Percentiles rank a stretch among this genome's conserved stretches.
These are phyloP conservation scores for Ceratobasidium sp. DNA, from an alignment of 1,284 basidiomycete species.

Conservation along the genomic window DNA sequence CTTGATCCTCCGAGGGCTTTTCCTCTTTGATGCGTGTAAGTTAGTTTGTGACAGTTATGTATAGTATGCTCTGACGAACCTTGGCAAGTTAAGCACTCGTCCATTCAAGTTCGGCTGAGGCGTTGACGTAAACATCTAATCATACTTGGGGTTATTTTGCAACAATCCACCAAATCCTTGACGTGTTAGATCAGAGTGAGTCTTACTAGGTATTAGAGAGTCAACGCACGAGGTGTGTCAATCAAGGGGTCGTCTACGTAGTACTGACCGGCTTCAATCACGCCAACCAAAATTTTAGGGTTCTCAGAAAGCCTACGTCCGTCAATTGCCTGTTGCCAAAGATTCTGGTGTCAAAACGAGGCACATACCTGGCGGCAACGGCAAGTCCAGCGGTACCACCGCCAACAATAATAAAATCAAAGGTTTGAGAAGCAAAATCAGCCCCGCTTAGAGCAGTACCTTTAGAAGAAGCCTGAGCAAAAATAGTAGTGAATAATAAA, in stretches of 20 bases:
- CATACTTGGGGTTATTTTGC: slow-evolving; percentile 44
- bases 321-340: background rate
- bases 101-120: slow-evolving; percentile 36
- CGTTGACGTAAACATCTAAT: slow-evolving; percentile 44
- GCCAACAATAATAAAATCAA: background rate
- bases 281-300: background rate
- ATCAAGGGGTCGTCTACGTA: background rate
- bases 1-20: background rate
- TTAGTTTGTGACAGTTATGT: too few species aligned
- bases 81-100: background rate
- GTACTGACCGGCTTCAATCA: slow-evolving; percentile 1
- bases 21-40: background rate
- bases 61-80: too few species aligned
- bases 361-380: background rate
- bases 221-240: background rate
- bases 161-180: slow-evolving; percentile 42
- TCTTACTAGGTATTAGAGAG: background rate
- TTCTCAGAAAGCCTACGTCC: background rate
- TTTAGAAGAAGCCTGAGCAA: background rate
- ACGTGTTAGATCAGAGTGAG: slow-evolving; percentile 10
- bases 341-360: background rate
- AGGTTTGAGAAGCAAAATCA: background rate
- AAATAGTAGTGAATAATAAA: too few species aligned
- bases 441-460: background rate
- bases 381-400: background rate